A percentile compares a stretch with the other conserved stretches of the same genome.
Evolutionary conservation across 2,329 filamentous ascomycete species (phyloP).

Genomic region (Cadophora malorum): DNA sequence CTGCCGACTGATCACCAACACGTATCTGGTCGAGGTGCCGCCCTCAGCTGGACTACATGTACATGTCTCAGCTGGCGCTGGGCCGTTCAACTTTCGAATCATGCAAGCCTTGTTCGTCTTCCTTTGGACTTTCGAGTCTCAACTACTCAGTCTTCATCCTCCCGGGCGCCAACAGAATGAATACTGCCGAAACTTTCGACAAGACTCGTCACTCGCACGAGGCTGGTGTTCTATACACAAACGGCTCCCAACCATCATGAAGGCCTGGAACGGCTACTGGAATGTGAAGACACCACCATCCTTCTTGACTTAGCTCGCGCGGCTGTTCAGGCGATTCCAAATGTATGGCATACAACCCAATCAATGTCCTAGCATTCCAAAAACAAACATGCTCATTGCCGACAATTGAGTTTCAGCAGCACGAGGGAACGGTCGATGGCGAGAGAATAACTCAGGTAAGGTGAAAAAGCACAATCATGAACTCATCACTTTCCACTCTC

Average conservation of each 20-base stretch:
- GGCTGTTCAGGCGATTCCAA: not conserved
- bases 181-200: not conserved
- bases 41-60: no score
- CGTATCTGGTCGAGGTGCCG: no score
- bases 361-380: not conserved
- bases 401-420: not conserved
- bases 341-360: not conserved
- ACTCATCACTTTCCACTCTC: not conserved
- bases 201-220: no score
- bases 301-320: not conserved
- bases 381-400: not conserved
- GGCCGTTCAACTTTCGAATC: no score
- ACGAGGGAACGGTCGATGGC: not conserved
- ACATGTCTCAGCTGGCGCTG: no score
- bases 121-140: no score
- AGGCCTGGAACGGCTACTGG: not conserved
- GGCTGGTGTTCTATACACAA: not conserved
- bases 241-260: not conserved
- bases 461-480: not conserved
- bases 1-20: no score
- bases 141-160: no score
- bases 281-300: not conserved
- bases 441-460: not conserved
- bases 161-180: not conserved
- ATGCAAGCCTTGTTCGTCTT: no score